These are phyloP conservation scores for Trifolium dubium DNA, from an alignment of 306 rosid species.

Conservation along the genomic window DNA sequence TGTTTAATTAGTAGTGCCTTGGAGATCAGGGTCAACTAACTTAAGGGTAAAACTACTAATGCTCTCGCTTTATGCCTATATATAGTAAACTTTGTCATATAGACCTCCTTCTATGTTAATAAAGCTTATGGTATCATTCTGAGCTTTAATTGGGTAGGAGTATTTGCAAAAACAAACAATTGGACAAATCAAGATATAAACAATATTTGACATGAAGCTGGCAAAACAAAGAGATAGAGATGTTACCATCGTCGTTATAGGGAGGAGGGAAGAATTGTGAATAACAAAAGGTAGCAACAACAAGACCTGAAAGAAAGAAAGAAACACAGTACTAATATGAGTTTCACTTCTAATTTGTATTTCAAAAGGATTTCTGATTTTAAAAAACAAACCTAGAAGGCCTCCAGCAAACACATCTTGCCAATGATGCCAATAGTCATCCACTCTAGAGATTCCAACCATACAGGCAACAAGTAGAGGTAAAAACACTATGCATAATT, in stretches of 20 bases:
- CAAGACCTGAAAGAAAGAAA: constrained; percentile 67
- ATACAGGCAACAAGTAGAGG: constrained; percentile 81
- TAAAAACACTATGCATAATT: constrained; percentile 72
- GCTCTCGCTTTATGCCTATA: too few relatives aligned
- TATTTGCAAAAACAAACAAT: constrained; percentile 14
- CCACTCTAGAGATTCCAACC: constrained; percentile 81
- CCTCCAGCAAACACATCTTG: constrained; percentile 90
- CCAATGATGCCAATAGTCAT: constrained; percentile 99
- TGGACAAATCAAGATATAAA: constrained; percentile 27
- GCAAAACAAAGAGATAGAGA: constrained; percentile 13
- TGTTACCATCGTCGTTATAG: constrained; percentile 62
- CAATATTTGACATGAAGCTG: constrained; percentile 13
- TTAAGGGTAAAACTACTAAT: too few relatives aligned
- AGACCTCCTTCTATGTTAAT: too few relatives aligned
- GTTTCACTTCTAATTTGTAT: constrained; percentile 18
- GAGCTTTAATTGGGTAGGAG: background rate
- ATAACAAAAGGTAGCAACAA: constrained; percentile 81
- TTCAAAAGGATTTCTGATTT: background rate
- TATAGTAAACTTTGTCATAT: too few relatives aligned
- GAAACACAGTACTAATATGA: constrained; percentile 3
- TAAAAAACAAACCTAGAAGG: constrained; percentile 58
- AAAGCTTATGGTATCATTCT: background rate
- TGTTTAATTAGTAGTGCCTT: too few relatives aligned
- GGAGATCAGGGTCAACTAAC: too few relatives aligned
- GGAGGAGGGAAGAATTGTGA: constrained; percentile 88